Percentiles rank a stretch among this genome's conserved stretches.
Evolutionary conservation across 2,329 filamentous ascomycete species (phyloP).

Genomic region (Colletotrichum shisoi): DNA sequence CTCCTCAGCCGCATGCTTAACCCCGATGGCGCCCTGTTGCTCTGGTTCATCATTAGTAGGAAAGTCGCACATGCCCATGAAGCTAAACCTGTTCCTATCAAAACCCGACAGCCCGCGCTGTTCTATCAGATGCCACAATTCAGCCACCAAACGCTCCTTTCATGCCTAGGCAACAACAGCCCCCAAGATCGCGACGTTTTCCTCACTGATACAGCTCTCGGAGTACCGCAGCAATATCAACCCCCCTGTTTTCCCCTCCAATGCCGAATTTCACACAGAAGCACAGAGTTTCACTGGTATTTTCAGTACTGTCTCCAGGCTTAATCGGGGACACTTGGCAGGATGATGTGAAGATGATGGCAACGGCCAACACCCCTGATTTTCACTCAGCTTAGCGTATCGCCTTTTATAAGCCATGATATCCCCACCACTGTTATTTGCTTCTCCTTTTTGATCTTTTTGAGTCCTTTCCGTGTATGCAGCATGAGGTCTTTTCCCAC

Average conservation of each 20-base stretch:
- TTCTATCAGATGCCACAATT: background rate
- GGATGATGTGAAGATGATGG: background rate
- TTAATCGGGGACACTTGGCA: no score
- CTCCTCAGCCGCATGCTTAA: conserved; percentile 2
- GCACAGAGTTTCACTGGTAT: no score
- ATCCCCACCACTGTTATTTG: no score
- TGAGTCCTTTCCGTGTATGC: background rate
- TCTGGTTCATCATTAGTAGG: no score
- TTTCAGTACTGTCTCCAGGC: no score
- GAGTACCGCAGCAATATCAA: no score
- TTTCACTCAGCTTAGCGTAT: no score
- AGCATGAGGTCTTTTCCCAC: conserved; percentile 4
- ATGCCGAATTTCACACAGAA: background rate
- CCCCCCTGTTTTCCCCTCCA: no score
- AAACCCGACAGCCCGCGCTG: conserved; percentile 15
- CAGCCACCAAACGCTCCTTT: conserved; percentile 6
- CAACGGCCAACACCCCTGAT: background rate
- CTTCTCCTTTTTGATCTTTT: background rate
- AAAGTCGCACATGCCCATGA: background rate
- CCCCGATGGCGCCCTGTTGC: background rate
- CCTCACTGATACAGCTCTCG: background rate
- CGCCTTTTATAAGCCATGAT: background rate
- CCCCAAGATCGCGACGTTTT: background rate
- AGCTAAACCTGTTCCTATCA: conserved; percentile 15
- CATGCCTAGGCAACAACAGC: background rate